phyloP scores from a whole-genome alignment of 2,329 filamentous ascomycete genomes.

The Nothophoma quercina region DNA sequence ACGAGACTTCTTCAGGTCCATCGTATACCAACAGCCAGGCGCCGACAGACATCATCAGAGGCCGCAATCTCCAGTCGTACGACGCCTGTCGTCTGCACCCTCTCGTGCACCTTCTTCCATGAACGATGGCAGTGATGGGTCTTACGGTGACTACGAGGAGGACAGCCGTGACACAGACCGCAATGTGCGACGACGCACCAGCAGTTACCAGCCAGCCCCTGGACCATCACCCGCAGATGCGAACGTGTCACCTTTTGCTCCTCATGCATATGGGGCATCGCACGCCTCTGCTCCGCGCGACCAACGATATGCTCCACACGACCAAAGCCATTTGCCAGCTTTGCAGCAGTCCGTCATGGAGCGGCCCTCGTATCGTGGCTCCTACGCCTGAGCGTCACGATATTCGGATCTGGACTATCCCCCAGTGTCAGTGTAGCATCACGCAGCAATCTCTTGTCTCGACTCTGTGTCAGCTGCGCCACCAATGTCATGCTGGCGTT shows the following conservation, averaged over 20 bases:
- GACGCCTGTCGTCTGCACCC: constrained; percentile 40
- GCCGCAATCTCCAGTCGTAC: constrained; percentile 53
- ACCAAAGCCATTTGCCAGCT: constrained; percentile 16
- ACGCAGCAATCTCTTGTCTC: not conserved
- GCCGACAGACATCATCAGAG: constrained; percentile 56
- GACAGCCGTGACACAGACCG: constrained; percentile 41
- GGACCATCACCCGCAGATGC: constrained; percentile 33
- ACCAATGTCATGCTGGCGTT: not conserved
- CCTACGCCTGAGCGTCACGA: constrained; percentile 19
- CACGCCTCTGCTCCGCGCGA: not conserved
- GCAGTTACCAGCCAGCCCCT: constrained; percentile 43
- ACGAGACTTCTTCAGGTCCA: constrained; percentile 67
- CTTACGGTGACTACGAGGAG: constrained; percentile 44
- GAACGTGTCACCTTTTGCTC: constrained; percentile 26
- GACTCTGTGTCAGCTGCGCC: not conserved
- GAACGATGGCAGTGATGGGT: constrained; percentile 37
- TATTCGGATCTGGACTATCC: not conserved
- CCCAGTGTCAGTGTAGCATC: not conserved
- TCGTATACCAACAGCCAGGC: constrained; percentile 67
- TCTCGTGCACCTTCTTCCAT: constrained; percentile 40
- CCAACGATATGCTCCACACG: constrained; percentile 18
- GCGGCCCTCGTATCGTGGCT: constrained; percentile 23
- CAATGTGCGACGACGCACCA: constrained; percentile 49
- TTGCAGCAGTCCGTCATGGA: constrained; percentile 11
- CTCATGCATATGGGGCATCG: constrained; percentile 25